A percentile compares a stretch with the other conserved stretches of the same genome.
phyloP scores from a whole-genome alignment of 2,329 filamentous ascomycete genomes.

The Chaetomiaceae sp. region DNA sequence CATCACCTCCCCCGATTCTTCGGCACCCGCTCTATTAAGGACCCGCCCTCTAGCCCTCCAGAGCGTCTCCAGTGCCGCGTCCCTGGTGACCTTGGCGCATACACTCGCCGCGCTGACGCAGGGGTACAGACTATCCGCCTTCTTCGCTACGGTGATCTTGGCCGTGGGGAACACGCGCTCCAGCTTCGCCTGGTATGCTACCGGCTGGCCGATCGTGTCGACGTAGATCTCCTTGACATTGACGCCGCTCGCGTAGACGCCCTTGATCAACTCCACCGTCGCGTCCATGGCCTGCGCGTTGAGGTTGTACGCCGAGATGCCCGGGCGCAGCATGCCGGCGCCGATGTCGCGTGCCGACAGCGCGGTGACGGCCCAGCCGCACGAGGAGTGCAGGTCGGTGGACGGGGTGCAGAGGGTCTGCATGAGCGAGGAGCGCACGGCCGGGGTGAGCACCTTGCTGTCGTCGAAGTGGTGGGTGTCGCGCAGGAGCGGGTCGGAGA shows the following conservation, averaged over 20 bases:
- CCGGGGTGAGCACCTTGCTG: slow-evolving; percentile 81
- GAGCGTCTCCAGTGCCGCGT: slow-evolving; percentile 77
- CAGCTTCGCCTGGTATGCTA: slow-evolving; percentile 75
- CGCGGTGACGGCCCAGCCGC: slow-evolving; percentile 77
- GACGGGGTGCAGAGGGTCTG: slow-evolving; percentile 60
- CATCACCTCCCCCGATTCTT: slow-evolving; percentile 28
- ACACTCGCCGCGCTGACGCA: slow-evolving; percentile 91
- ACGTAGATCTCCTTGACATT: slow-evolving; percentile 88
- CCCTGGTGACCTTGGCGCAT: slow-evolving; percentile 91
- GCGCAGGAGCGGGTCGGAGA: slow-evolving; percentile 68
- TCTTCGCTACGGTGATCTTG: slow-evolving; percentile 73
- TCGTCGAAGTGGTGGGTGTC: slow-evolving; percentile 84
- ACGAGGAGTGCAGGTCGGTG: slow-evolving; percentile 44
- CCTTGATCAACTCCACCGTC: slow-evolving; percentile 73
- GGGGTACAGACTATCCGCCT: slow-evolving; percentile 88
- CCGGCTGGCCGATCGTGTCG: slow-evolving; percentile 84
- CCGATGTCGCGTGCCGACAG: slow-evolving; percentile 81
- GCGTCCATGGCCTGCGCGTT: slow-evolving; percentile 95
- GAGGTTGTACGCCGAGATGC: slow-evolving; percentile 67
- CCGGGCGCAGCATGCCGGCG: slow-evolving; percentile 66
- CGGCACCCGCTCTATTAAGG: slow-evolving; percentile 20
- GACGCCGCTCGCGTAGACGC: slow-evolving; percentile 69
- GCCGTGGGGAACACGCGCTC: slow-evolving; percentile 76
- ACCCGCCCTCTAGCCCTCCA: slow-evolving; percentile 40
- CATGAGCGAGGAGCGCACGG: slow-evolving; percentile 68